These are phyloP conservation scores for Rhodotorula sp. DNA, from an alignment of 1,284 basidiomycete genomes.

Conservation along the genomic window DNA sequence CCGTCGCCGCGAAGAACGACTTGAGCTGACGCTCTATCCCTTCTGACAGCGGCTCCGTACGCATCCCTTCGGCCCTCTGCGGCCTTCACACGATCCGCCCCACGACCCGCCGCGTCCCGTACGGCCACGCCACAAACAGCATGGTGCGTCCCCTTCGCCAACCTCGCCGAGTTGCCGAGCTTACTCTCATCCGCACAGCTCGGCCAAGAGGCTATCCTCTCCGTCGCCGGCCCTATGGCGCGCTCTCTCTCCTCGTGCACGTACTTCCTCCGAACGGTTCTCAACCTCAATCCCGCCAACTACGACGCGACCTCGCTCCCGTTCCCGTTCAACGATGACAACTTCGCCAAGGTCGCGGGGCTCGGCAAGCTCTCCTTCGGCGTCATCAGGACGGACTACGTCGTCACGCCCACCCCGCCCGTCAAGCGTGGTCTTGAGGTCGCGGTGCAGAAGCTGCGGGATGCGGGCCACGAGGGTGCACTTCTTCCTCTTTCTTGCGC, in stretches of 20 bases:
- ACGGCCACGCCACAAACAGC: constrained; percentile 16
- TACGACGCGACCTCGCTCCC: constrained; percentile 46
- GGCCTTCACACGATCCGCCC: constrained; percentile 23
- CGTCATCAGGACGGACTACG: constrained; percentile 53
- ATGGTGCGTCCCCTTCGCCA: constrained; percentile 20
- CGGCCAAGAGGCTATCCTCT: constrained; percentile 46
- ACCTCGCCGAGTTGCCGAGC: not conserved
- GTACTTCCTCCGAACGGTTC: constrained; percentile 48
- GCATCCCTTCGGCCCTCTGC: constrained; percentile 22
- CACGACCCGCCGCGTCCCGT: constrained; percentile 16
- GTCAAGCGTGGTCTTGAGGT: constrained; percentile 50
- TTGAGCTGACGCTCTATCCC: not conserved
- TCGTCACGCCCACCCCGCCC: constrained; percentile 51
- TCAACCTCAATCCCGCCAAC: constrained; percentile 49
- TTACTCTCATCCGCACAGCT: not conserved
- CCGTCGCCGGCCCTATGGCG: constrained; percentile 50
- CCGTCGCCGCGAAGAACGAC: not conserved
- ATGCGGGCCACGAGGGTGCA: constrained; percentile 20
- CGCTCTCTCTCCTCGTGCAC: constrained; percentile 49
- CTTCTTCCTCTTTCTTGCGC: too few relatives aligned
- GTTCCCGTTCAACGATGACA: not conserved
- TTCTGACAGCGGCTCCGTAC: constrained; percentile 43
- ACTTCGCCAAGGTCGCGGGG: constrained; percentile 41
- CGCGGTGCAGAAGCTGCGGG: constrained; percentile 44
- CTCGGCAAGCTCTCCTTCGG: constrained; percentile 45